Evolutionary conservation across 1,139 yeast genomes (phyloP).

Genomic region (Geotrichum macrosporum): DNA sequence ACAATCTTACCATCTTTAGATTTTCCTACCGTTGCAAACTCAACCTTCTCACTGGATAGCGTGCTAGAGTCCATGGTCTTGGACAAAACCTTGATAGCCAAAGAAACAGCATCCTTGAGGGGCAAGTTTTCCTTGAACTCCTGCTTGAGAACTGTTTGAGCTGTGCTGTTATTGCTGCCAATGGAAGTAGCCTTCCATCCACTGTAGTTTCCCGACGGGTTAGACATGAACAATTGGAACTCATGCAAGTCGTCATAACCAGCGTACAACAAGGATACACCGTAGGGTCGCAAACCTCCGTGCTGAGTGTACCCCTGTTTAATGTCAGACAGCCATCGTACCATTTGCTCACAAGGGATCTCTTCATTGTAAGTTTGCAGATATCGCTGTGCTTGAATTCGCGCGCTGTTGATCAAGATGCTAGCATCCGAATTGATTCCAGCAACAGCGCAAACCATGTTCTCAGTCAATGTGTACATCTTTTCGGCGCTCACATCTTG

Average conservation of each 20-base stretch:
- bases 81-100: conserved; percentile 86
- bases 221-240: conserved; percentile 89
- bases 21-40: conserved; percentile 73
- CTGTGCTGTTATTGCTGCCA: conserved; percentile 94
- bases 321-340: conserved; percentile 82
- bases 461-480: conserved; percentile 72
- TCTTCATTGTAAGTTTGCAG: conserved; percentile 83
- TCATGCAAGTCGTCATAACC: conserved; percentile 90
- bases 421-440: conserved; percentile 98
- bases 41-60: conserved; percentile 81
- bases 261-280: conserved; percentile 93
- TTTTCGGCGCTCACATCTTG: conserved; percentile 93
- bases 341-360: conserved; percentile 86
- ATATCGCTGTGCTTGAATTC: conserved; percentile 79
- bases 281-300: conserved; percentile 98
- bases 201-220: conserved; percentile 95
- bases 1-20: conserved; percentile 49
- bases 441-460: conserved; percentile 91
- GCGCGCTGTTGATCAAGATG: conserved; percentile 82
- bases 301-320: conserved; percentile 98
- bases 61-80: conserved; percentile 92
- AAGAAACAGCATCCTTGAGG: conserved; percentile 74
- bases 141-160: conserved; percentile 91
- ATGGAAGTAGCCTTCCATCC: conserved; percentile 99
- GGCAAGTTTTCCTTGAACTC: conserved; percentile 82